Conservation (phyloP, 139 green algal genomes). For the Deuterostichococcus epilithicus region DNA sequence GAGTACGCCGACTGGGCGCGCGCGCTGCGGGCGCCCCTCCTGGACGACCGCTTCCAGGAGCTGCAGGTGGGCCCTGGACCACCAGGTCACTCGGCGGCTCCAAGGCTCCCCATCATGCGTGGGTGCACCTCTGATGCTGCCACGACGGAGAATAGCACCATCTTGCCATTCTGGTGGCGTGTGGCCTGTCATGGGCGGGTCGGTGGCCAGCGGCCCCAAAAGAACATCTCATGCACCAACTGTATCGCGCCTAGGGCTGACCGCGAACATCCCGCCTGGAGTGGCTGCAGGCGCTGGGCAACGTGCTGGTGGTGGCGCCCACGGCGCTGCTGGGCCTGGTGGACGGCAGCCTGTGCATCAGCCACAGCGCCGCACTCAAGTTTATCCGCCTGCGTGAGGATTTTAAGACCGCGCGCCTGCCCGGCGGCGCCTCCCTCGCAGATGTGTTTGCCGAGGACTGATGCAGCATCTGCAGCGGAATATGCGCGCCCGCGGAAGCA, state of each 20-base stretch:
- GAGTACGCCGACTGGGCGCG: constrained; percentile 49
- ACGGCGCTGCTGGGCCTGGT: constrained; percentile 68
- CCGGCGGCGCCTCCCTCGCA: constrained; percentile 33
- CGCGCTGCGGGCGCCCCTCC: constrained; percentile 15
- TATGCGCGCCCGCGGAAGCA: too few species aligned
- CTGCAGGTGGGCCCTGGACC: neutral
- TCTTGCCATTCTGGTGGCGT: neutral
- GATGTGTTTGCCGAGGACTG: constrained; percentile 39
- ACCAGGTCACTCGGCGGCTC: neutral
- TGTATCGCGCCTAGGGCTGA: too few species aligned
- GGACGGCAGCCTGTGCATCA: constrained; percentile 55
- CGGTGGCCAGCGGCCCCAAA: too few species aligned
- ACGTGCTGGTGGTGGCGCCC: constrained; percentile 75
- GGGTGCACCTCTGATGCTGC: too few species aligned
- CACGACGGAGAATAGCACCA: too few species aligned
- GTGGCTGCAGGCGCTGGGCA: constrained; percentile 44
- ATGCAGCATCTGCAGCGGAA: neutral
- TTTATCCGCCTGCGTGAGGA: constrained; percentile 59
- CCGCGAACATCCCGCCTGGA: too few species aligned
- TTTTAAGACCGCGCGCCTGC: constrained; percentile 53
- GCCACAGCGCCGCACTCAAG: constrained; percentile 42
- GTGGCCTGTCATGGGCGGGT: too few species aligned
- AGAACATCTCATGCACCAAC: too few species aligned
- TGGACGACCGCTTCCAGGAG: constrained; percentile 30
- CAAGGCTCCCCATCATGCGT: too few species aligned